Evolutionary conservation across 345 rosid genomes (phyloP).

Genomic region (Raphanus raphanistrum): DNA sequence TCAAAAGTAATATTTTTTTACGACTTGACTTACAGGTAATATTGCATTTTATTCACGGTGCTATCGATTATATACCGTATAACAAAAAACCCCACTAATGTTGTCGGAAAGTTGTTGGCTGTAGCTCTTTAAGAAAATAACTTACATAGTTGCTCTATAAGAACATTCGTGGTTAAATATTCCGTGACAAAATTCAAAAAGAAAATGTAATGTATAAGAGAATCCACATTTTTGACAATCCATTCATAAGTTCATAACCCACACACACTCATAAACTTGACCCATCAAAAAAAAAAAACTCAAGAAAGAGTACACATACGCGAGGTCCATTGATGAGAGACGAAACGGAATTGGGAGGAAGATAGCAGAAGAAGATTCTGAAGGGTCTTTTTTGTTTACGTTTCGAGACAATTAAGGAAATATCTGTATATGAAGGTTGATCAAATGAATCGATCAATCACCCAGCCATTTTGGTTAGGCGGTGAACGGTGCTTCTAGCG

Average conservation of each 20-base stretch:
- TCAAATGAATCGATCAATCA: constrained; percentile 21
- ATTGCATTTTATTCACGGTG: background rate
- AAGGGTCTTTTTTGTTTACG: background rate
- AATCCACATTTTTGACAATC: background rate
- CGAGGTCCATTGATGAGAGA: constrained; percentile 15
- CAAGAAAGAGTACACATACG: constrained; percentile 21
- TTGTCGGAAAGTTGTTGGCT: background rate
- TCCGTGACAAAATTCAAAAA: background rate
- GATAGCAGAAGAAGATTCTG: background rate
- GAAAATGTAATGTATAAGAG: background rate
- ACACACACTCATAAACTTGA: background rate
- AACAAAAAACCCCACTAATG: background rate
- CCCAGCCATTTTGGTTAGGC: constrained; percentile 76
- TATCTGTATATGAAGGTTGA: background rate
- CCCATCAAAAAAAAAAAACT: constrained; percentile 7
- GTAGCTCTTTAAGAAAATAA: background rate
- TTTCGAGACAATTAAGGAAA: background rate
- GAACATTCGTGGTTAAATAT: background rate
- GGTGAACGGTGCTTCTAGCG: constrained; percentile 96
- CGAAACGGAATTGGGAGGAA: background rate
- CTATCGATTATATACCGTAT: background rate
- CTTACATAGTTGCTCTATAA: background rate
- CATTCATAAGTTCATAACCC: background rate
- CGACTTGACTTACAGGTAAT: background rate
- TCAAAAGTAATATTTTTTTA: background rate